Evolutionary conservation across 2,329 filamentous ascomycete species (phyloP), one percentile per base, ranked within the genome.

Genomic region (Zasmidium angulare): DNA sequence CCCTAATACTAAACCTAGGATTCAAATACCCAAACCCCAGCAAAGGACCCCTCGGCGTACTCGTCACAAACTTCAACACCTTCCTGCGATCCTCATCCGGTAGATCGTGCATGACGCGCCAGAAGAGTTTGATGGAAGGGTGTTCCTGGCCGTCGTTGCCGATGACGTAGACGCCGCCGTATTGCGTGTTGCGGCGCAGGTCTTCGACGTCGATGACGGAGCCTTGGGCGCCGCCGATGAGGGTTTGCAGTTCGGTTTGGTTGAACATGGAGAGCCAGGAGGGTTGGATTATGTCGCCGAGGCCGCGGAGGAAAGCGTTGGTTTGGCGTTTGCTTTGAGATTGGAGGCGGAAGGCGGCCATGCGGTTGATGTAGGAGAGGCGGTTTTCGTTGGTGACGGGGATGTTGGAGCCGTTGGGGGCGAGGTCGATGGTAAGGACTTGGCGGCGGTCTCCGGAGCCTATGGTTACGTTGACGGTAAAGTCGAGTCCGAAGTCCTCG

Each of bases 221-320:
- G 9, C 62, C 62, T 7, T 49, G 40, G 68, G 96, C 92, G 47
- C 95, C 95, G 55, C 92, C 91, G 17, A 99, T 89, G 4, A 99
- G 86, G 1, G 91, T 95, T 76, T 98, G 95, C 3, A 99, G 83
- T 74, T 99, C 95, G 2, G 86, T 86, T 74, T 97, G 93, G 75
- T 99, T 99, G 81, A 99, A 99, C 95, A 99, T 98, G 69, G 89
- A 92, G 3, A 99, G 83, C 95, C 95, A 99, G 2, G 86, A 86
- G 0, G 93, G 93, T 59, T 93, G 89, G 65, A 99, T 95, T 71
- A 99, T 96, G 64, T 88, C 83, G 21, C 89, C 86, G 1, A 99
- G 85, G 0, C 95, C 95, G 57, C 86, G 86, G 7, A 99, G 83
- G 74, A 99, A 99, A 1, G 92, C 91, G 21, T 86, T 83, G 0